Evolutionary conservation across 139 green algal species (phyloP), one percentile per base, ranked within the genome.

Genomic region (Raphidocelis subcapitata): DNA sequence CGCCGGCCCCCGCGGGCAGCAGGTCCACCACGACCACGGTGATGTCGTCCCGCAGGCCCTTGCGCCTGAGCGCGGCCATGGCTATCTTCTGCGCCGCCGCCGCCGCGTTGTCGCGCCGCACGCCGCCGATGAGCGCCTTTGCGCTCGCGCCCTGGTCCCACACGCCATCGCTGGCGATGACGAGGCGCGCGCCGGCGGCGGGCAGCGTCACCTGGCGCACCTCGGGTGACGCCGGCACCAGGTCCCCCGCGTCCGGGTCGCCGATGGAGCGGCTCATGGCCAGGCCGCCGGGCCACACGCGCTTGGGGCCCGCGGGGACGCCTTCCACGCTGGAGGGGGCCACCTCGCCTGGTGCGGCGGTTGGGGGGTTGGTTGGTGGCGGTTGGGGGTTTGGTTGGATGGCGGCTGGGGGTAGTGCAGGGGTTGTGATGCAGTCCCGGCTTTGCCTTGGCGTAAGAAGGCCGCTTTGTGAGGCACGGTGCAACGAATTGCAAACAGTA

Each of bases 231-330:
- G 73, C 70, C 8, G 36, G 62, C 36, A 89, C 79, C 3, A 72
- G 36, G 64, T 76, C 63, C 28, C 65, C 75, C 2, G 91, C 84
- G 57, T 88, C 85, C 21, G 65, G 49, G 77, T 97, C 92, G 14
- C 94, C 93, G 16, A 98, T 82, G 24, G 86, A 92, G 37, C 94
- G 76, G 1, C 76, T 85, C 91, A 98, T 97, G 71, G 88, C 87
- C 67, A 98, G 85, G 10, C 93, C 93, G 1, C 94, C 92, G 0
- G 94, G 94, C 94, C 94, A 98, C 55, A 97, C 89, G 1, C 94
- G 79, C 66, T 92, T 79, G 2, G 92, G 92, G 26, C 92, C 92
- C 16, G 79, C 82, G 24, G 75, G 79, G 32, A 81, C 76, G 54
- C 81, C 86, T 24, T 91, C 85, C 33, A 89, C 51, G 20, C 66